phyloP scores from a whole-genome alignment of 306 rosid species.

The Cicer cuneatum region DNA sequence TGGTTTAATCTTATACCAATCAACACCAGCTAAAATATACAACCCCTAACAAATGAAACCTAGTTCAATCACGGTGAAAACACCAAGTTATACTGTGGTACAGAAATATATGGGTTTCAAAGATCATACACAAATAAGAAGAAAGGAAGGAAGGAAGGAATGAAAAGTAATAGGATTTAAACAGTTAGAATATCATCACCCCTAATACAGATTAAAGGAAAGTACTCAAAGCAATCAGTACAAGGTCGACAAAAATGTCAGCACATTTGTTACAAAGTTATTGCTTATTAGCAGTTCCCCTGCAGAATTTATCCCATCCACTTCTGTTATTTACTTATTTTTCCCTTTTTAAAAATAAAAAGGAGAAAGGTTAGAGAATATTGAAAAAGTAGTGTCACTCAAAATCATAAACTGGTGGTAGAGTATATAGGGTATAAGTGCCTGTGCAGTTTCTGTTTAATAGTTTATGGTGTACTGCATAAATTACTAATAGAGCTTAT shows the following conservation, averaged over 20 bases:
- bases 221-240: neutral
- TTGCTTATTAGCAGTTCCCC: neutral
- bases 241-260: neutral
- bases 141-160: neutral
- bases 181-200: neutral
- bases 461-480: neutral
- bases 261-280: neutral
- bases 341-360: constrained; percentile 9
- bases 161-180: neutral
- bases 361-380: neutral
- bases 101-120: constrained; percentile 1
- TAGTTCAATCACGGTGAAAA: neutral
- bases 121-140: neutral
- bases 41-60: too few relatives aligned
- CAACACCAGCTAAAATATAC: too few relatives aligned
- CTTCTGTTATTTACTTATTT: neutral
- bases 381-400: neutral
- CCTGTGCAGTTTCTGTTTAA: neutral
- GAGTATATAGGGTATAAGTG: neutral
- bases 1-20: too few relatives aligned
- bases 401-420: constrained; percentile 21
- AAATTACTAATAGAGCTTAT: constrained; percentile 1
- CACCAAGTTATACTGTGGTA: neutral
- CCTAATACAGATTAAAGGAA: neutral
- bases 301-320: constrained; percentile 4